Evolutionary conservation across 73 alveolate genomes (phyloP), one percentile per base, ranked within the genome.

Genomic region (Uronychia binucleata): DNA sequence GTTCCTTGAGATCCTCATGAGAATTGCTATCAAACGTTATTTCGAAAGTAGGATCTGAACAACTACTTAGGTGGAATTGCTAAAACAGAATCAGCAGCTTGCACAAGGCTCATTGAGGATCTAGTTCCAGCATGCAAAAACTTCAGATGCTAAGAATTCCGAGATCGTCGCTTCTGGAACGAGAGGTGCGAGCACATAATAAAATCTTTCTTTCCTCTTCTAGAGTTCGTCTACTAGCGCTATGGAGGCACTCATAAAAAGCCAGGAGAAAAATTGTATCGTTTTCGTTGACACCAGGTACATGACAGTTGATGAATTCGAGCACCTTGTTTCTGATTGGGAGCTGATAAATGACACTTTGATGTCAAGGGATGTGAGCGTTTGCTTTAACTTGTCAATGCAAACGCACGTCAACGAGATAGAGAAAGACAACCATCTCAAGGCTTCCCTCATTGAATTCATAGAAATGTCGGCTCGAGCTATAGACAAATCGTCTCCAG

Each of bases 381-480:
- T 90, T 19, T 86, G 92, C 33, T 92, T 90, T 86, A 94, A 88
- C 85, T 74, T 92, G 76, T 87, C 95, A 34, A 85, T 94, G 86
- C 84, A 90, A 83, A 86, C 96, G 25, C 86, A 88, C 76, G 93
- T 94, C 30, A 93, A 94, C 84, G 98, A 94, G 83, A 77, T 94
- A 19, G 94, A 94, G 60, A 78, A 58, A 31, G 98, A 94, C 58
- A 82, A 93, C 67, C 97, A 92, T 86, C 83, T 92, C 81, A 82
- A 90, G 82, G 94, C 88, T 89, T 79, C 89, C 11, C 90, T 94
- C 81, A 94, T 95, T 1, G 98, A 94, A 87, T 94, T 94, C 84
- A 80, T 92, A 75, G 98, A 94, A 87, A 95, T 97, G 30, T 57
- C 91, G 28, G 89, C 93, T 31, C 85, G 98, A 83, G 83, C 75